Evolutionary conservation across 176 grass and related monocot species (phyloP), one percentile per base, ranked within the genome.

Genomic region (Avena insularis): DNA sequence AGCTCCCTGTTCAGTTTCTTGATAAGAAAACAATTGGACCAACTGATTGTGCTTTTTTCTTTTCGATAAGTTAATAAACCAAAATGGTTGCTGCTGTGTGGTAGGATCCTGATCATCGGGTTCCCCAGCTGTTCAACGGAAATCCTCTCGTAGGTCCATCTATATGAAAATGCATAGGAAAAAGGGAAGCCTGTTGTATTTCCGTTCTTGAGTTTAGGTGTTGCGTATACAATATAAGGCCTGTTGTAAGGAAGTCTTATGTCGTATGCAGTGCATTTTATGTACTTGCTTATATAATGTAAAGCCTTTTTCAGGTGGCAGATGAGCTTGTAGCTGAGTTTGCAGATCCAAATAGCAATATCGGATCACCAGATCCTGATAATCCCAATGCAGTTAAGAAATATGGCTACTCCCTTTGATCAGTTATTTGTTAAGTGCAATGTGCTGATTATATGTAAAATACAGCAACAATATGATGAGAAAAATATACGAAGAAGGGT

Each of bases 401-500:
- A 78, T 51, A 87, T 85, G 20, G 33, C 35, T 59, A 55, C 35
- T 13, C 75, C 47, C 16, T 49, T 87, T 82, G 14, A 29, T 78
- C 68, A 14, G 66, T 77, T 53, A 78, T 69, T 48, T 80, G 63
- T 60, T 63, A 80, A 80, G 60, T 82, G 33, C 64, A 53, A 63
- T 77, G 35, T 87, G 72, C 49, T 90, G 27, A 87, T 79, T 82
- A 12, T 88, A 27, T 82, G 47, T 80, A 93, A 87, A 71, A 86
- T 79, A 73, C 87, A 99, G 97, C 97, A 94, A 93, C 97, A 96
- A 75, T 99, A 94, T 91, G 97, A 99, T 91, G 97, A 99, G 83
- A 99, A 99, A 87, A 99, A 99, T 87, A 99, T 99, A 89, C 80
- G 97, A 40, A 84, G 97, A 81, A 94, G 94, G 90, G 97, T 99